Evolutionary conservation across 2,329 filamentous ascomycete species (phyloP).

Genomic region (Rugonectria rugulosa): DNA sequence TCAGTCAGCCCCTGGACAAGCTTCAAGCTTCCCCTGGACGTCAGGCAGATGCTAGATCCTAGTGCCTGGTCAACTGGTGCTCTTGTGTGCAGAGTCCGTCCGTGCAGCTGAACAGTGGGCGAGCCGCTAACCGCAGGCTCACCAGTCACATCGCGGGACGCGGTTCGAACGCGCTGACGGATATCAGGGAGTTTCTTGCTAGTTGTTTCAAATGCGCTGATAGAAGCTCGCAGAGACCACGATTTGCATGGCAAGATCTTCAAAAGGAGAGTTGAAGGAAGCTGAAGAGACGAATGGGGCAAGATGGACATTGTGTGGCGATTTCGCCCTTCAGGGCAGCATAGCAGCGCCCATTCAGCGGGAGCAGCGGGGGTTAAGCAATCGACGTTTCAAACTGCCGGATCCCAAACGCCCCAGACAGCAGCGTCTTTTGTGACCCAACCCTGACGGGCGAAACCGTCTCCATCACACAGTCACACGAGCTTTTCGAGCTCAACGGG

Average conservation of each 20-base stretch:
- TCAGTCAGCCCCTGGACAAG: conserved; percentile 5
- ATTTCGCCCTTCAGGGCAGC: neutral
- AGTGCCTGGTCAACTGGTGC: neutral
- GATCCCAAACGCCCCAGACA: conserved; percentile 14
- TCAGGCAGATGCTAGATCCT: conserved; percentile 7
- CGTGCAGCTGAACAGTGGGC: neutral
- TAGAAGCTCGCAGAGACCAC: neutral
- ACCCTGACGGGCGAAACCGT: conserved; percentile 14
- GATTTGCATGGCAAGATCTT: no score
- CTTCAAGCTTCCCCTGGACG: neutral
- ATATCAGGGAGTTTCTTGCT: neutral
- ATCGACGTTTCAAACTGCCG: conserved; percentile 21
- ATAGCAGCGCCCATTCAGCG: neutral
- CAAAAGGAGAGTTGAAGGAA: neutral
- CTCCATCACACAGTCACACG: conserved; percentile 10
- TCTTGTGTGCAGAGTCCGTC: conserved; percentile 6
- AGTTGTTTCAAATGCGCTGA: conserved; percentile 10
- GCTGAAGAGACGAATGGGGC: neutral
- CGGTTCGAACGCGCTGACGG: conserved; percentile 2
- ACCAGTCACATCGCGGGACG: conserved; percentile 16
- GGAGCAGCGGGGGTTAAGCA: conserved; percentile 1
- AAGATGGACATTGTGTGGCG: neutral
- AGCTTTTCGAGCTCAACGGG: conserved; percentile 1
- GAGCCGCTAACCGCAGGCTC: neutral
- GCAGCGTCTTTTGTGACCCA: conserved; percentile 1